A percentile compares a stretch with the other conserved stretches of the same genome.
Evolutionary conservation across 1,139 yeast species (phyloP).

Genomic region (Yamadazyma pseudoaaseri): DNA sequence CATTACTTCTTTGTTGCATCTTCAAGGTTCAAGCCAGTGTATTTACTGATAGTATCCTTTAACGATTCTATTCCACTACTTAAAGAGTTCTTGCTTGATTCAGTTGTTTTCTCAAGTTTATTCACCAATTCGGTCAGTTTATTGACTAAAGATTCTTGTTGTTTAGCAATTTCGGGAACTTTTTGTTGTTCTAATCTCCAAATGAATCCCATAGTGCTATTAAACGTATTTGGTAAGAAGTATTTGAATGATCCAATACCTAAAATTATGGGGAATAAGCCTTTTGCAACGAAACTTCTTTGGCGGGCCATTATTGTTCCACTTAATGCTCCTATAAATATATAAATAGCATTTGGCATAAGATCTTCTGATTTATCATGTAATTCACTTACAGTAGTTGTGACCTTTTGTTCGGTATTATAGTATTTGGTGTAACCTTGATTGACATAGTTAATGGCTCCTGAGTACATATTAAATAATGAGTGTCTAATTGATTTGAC

Average conservation of each 20-base stretch:
- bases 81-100: slow-evolving; percentile 37
- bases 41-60: slow-evolving; percentile 51
- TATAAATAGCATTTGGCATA: slow-evolving; percentile 72
- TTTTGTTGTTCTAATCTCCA: slow-evolving; percentile 67
- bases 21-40: slow-evolving; percentile 68
- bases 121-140: slow-evolving; percentile 48
- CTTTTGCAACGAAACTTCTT: slow-evolving; percentile 57
- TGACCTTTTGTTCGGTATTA: slow-evolving; percentile 62
- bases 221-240: slow-evolving; percentile 76
- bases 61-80: slow-evolving; percentile 41
- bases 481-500: slow-evolving; percentile 49
- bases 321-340: slow-evolving; percentile 70
- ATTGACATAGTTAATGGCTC: slow-evolving; percentile 24
- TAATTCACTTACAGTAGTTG: slow-evolving; percentile 64
- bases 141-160: slow-evolving; percentile 51
- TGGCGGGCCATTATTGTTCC: slow-evolving; percentile 82
- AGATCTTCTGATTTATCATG: slow-evolving; percentile 74
- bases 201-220: slow-evolving; percentile 58
- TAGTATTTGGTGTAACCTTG: slow-evolving; percentile 50
- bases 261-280: slow-evolving; percentile 60
- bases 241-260: slow-evolving; percentile 71
- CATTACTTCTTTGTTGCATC: slow-evolving; percentile 57
- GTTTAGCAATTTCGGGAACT: slow-evolving; percentile 65
- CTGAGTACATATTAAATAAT: slow-evolving; percentile 16
- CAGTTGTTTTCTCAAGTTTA: slow-evolving; percentile 39